These are phyloP conservation scores for Hyparrhenia diplandra DNA, from an alignment of 176 grass and related monocot species.

Conservation along the genomic window DNA sequence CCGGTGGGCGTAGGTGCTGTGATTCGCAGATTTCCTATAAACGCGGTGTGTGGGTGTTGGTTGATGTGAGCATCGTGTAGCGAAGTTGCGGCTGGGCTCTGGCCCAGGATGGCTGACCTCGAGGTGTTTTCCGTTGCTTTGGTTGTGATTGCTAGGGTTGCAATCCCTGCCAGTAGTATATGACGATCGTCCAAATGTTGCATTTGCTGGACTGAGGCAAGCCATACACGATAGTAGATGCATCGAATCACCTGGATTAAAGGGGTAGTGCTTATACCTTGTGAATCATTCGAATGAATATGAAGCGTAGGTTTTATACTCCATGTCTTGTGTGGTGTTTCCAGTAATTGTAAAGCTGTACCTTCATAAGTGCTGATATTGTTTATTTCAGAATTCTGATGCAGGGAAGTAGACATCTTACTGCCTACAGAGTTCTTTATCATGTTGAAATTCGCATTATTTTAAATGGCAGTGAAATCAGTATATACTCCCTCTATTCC, in stretches of 20 bases:
- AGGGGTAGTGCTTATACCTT: background rate
- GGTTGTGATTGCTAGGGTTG: conserved; percentile 1
- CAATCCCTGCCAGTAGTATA: background rate
- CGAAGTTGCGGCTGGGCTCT: background rate
- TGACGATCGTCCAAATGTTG: background rate
- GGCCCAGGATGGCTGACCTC: background rate
- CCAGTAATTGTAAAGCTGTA: too few species aligned
- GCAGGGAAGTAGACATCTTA: background rate
- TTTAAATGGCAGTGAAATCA: background rate
- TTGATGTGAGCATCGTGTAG: background rate
- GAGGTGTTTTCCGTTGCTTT: background rate
- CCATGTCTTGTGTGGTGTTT: background rate
- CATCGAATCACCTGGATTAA: background rate
- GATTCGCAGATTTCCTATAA: background rate
- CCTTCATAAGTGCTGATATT: background rate
- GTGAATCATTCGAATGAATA: background rate
- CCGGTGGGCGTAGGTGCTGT: background rate
- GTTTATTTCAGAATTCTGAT: background rate
- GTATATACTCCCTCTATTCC: too few species aligned
- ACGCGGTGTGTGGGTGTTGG: too few species aligned
- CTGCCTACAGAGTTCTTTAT: background rate
- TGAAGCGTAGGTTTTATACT: background rate
- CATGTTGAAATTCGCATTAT: background rate
- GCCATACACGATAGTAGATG: background rate
- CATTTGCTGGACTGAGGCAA: background rate